Evolutionary conservation across 208 protist genomes (phyloP).

Genomic region (Trypanosoma theileri): DNA sequence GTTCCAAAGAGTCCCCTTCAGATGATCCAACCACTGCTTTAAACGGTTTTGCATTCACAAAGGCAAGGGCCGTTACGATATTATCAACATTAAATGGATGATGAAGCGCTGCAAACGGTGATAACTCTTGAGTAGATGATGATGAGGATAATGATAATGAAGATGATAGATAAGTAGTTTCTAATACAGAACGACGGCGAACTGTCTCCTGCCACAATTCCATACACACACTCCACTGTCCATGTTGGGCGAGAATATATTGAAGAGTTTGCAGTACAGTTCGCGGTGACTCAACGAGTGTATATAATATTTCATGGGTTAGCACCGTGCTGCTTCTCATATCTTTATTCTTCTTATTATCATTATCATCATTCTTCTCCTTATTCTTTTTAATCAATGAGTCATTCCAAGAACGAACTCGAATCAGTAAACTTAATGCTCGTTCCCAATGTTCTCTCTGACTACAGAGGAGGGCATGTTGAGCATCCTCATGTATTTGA

Average conservation of each 20-base stretch:
- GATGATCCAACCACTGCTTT: too few species aligned
- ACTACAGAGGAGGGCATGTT: conserved; percentile 35
- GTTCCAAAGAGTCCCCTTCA: not conserved
- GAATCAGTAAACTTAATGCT: conserved; percentile 23
- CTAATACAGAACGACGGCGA: not conserved
- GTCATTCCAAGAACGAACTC: conserved; percentile 23
- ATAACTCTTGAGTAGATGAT: not conserved
- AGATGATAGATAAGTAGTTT: too few species aligned
- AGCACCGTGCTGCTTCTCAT: not conserved
- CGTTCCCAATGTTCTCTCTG: conserved; percentile 29
- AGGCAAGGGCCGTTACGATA: conserved; percentile 36
- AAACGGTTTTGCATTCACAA: conserved; percentile 29
- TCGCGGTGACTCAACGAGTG: conserved; percentile 1
- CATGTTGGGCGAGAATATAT: conserved; percentile 75
- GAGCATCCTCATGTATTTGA: conserved; percentile 11
- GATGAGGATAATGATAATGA: not conserved
- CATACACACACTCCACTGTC: conserved; percentile 27
- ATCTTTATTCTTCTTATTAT: not conserved
- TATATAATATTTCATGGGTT: not conserved
- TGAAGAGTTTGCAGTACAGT: conserved; percentile 28
- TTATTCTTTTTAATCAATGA: not conserved
- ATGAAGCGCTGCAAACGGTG: not conserved
- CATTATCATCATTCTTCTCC: not conserved
- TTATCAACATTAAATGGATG: conserved; percentile 13
- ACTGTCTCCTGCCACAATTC: conserved; percentile 17